Evolutionary conservation across 2,329 filamentous ascomycete species (phyloP).

Genomic region (Microsporum canis): DNA sequence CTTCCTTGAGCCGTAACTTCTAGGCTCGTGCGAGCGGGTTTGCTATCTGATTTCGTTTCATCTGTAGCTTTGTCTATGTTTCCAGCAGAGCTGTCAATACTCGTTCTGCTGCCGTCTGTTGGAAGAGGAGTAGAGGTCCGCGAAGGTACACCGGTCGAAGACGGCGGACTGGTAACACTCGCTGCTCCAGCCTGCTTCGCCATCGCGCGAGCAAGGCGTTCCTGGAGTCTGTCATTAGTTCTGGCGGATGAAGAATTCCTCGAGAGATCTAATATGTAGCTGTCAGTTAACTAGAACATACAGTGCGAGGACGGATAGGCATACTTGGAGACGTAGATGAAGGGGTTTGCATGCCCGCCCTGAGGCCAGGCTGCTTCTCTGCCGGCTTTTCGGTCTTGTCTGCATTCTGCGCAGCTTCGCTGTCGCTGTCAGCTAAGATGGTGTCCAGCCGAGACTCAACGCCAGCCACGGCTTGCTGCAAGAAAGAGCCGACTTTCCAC

Average conservation of each 20-base stretch:
- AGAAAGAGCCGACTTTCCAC: conserved; percentile 60
- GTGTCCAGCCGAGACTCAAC: conserved; percentile 88
- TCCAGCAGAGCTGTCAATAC: conserved; percentile 21
- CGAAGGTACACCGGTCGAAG: conserved; percentile 42
- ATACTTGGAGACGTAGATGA: conserved; percentile 21
- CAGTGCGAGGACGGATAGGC: neutral
- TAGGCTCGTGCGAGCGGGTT: conserved; percentile 19
- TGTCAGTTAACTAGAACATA: conserved; percentile 9
- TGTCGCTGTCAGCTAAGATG: conserved; percentile 72
- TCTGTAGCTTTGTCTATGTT: conserved; percentile 16
- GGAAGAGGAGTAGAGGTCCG: conserved; percentile 42
- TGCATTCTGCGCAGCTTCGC: conserved; percentile 24
- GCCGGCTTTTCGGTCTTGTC: conserved; percentile 23
- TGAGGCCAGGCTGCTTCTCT: conserved; percentile 25
- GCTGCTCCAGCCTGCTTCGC: conserved; percentile 53
- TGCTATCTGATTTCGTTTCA: conserved; percentile 17
- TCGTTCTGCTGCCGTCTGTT: conserved; percentile 32
- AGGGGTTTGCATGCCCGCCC: conserved; percentile 15
- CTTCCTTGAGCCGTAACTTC: conserved; percentile 20
- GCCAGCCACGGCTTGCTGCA: conserved; percentile 83
- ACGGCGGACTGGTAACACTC: conserved; percentile 37
- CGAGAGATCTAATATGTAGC: conserved; percentile 38
- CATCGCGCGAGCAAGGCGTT: conserved; percentile 77
- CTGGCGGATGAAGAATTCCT: conserved; percentile 55
- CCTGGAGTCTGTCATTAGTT: conserved; percentile 73